A percentile compares a stretch with the other conserved stretches of the same genome.
Evolutionary conservation across 164 flowering plant species (phyloP).

Genomic region (Buxus sempervirens): DNA sequence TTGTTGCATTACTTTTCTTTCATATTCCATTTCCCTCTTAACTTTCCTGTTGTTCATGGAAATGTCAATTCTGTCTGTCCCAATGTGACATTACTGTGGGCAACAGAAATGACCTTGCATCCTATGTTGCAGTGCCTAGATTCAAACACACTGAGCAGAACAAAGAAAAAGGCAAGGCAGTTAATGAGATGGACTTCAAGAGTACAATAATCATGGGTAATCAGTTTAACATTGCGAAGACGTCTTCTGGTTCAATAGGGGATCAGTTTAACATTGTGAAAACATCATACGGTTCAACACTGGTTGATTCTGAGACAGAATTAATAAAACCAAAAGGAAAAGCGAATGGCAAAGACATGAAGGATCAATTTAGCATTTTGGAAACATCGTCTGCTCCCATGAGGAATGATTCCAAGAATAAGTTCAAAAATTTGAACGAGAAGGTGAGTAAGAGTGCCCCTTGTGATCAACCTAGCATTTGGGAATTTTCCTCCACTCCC

Average conservation of each 20-base stretch:
- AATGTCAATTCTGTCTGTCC: not conserved
- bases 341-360: slow-evolving; percentile 2
- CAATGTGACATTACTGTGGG: not conserved
- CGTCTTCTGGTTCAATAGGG: slow-evolving; percentile 15
- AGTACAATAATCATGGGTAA: slow-evolving; percentile 57
- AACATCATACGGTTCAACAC: slow-evolving; percentile 13
- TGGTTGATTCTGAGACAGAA: slow-evolving; percentile 13
- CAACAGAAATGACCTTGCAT: slow-evolving; percentile 11
- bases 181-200: slow-evolving; percentile 43
- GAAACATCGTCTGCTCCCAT: slow-evolving; percentile 16
- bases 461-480: slow-evolving; percentile 8
- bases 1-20: not conserved
- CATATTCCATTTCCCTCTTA: not conserved
- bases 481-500: slow-evolving; percentile 14
- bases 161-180: slow-evolving; percentile 16
- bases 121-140: slow-evolving; percentile 45
- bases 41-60: not conserved
- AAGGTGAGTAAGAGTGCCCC: slow-evolving; percentile 2
- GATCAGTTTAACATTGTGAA: slow-evolving; percentile 9
- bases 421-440: slow-evolving; percentile 20
- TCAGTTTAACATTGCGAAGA: slow-evolving; percentile 41
- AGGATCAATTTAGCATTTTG: slow-evolving; percentile 6
- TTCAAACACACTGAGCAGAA: slow-evolving; percentile 7
- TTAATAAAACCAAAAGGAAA: slow-evolving; percentile 20
- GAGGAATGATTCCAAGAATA: slow-evolving; percentile 6